Conservation (phyloP, 768 basidiomycete genomes). For the Tylopilus vinaceipallidus region DNA sequence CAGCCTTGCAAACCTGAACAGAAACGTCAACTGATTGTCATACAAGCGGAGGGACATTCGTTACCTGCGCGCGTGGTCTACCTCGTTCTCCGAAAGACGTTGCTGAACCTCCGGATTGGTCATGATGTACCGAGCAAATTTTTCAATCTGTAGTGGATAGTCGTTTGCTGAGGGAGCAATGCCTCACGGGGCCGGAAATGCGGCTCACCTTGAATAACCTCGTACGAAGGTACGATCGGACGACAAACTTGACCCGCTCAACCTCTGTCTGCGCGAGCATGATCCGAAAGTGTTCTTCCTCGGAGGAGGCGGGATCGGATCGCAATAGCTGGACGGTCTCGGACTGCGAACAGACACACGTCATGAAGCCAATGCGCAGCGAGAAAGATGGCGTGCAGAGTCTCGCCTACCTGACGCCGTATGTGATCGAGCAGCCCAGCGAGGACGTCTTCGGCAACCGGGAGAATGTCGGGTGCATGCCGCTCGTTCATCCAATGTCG, state of each 20-base stretch:
- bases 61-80: conserved; percentile 76
- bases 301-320: conserved; percentile 78
- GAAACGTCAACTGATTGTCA: background rate
- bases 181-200: background rate
- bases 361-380: background rate
- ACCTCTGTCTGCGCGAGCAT: conserved; percentile 94
- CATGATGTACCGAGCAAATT: conserved; percentile 77
- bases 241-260: conserved; percentile 90
- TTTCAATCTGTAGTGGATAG: conserved; percentile 67
- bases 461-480: conserved; percentile 76
- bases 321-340: conserved; percentile 74
- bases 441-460: conserved; percentile 68
- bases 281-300: conserved; percentile 91
- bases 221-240: conserved; percentile 85
- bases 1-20: conserved; percentile 65
- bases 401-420: conserved; percentile 68
- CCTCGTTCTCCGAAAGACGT: conserved; percentile 80
- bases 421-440: conserved; percentile 70
- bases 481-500: conserved; percentile 88
- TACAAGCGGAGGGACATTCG: background rate
- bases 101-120: conserved; percentile 68
- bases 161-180: background rate
- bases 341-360: conserved; percentile 44
- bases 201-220: conserved; percentile 75
- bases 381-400: background rate